Base-by-base conservation (phyloP, 805 yeast species). In the Clavispora asparagi region DNA sequence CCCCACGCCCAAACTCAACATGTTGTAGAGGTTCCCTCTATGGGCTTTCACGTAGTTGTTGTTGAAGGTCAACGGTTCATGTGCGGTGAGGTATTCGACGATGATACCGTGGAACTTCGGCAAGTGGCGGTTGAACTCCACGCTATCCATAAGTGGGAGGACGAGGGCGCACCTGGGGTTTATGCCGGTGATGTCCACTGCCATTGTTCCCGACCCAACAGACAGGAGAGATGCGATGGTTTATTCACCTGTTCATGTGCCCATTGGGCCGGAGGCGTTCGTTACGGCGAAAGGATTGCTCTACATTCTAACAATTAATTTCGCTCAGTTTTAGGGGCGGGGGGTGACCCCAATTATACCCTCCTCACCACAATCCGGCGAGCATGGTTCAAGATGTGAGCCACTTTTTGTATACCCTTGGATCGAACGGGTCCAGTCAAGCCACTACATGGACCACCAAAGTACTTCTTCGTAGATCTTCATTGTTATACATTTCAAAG, bases 21-120 rank as follows among this genome's bases (percentile, higher is more conserved):
- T 28, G 11, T 41, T 40, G 29, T 45, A 44, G 30, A 50, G 17
- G 17, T 26, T 38, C 12, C 13, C 30, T 12, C 19, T 13, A 6
- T 26, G 28, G 30, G 40, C 48, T 7, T 47, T 45, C 16, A 46
- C 43, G 29, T 43, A 45, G 23, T 51, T 43, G 27, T 54, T 50
- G 13, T 41, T 17, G 8, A 62, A 28, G 13, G 33, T n/a, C 14
- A 42, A 17, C 11, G 42, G 25, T 1, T 9, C 25, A 12, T 10
- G 7, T 9, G 32, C 13, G 6, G 36, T 38, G 12, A 28, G 40
- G 7, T 25, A 11, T 7, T 37, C 14, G 32, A 40, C 13, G 5
- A 33, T 11, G 25, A 56, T 26, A 7, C 35, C 41, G 40, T 52
- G 52, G 46, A 61, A 60, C 10, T 33, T 40, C 1, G 50, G 55